Conservation (phyloP, 129 eudicot species). For the Kitagawia praeruptora region DNA sequence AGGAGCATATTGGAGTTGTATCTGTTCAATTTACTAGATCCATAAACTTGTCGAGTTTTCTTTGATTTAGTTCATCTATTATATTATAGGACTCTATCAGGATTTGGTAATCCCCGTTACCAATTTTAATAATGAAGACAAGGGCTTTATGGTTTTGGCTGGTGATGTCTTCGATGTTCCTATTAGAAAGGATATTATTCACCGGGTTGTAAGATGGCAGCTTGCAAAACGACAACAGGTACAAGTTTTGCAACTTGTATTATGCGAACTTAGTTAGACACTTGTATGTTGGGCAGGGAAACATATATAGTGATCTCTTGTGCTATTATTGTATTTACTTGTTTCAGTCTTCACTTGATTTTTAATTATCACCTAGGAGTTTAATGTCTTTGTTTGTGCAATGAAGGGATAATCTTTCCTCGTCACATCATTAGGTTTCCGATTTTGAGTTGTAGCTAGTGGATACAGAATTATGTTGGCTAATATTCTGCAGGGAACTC, state of each 20-base stretch:
- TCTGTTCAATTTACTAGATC: neutral
- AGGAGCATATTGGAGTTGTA: neutral
- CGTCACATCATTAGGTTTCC: neutral
- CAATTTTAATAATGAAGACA: constrained; percentile 72
- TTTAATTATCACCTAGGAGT: neutral
- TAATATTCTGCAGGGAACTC: constrained; percentile 61
- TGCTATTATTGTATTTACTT: neutral
- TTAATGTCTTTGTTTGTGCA: neutral
- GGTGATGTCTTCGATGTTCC: constrained; percentile 98
- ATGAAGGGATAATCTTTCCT: neutral
- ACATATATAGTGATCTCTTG: neutral
- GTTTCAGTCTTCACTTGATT: neutral
- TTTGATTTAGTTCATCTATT: constrained; percentile 14
- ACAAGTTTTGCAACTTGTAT: neutral
- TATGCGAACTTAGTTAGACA: neutral
- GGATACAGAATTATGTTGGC: neutral
- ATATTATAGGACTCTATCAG: constrained; percentile 49
- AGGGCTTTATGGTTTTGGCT: constrained; percentile 77
- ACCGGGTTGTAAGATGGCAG: constrained; percentile 98
- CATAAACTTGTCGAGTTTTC: neutral
- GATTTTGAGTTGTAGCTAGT: neutral
- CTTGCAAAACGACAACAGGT: constrained; percentile 87
- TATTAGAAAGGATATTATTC: constrained; percentile 85
- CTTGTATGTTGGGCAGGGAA: neutral
- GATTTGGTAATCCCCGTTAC: constrained; percentile 84